Evolutionary conservation across 2,329 filamentous ascomycete genomes (phyloP), one percentile per base, ranked within the genome.

Genomic region (Colletotrichum sp.): DNA sequence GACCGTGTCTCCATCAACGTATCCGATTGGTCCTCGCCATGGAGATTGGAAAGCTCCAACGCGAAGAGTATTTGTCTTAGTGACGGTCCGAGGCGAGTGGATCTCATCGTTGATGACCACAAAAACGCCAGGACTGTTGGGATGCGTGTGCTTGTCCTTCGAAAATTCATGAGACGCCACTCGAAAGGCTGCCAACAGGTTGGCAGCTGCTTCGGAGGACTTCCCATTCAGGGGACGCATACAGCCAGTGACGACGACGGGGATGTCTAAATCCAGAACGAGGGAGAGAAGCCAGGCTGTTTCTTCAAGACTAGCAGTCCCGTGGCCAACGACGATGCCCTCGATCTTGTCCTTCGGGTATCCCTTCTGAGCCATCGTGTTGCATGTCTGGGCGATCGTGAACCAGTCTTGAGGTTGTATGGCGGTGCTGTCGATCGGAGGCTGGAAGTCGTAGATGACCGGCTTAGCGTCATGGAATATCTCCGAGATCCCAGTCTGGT

Each of bases 241-340:
- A 6, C 67, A 66, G 5, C 72, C 72, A 5, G 72, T 74, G 13
- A 74, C 15, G 24, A 74, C 55, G 6, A 74, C 30, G 6, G 61
- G 72, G 2, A 55, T 38, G 4, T 15, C 21, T 18, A 61, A 16
- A 24, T n/a, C 8, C 16, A 71, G 24, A 18, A 71, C 52, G 6
- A 74, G 36, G 6, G 52, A 74, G 10, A 74, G 43, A 16, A 48
- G 15, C 67, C 68, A 74, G 4, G 67, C 68, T 6, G 72, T 74
- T 24, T 74, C 72, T 16, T 74, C 72, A 5, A 74, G 68, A 34
- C 34, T 74, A 13, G 72, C 72, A 16, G 72, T 74, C 15, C 72
- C 72, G 13, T 74, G 72, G 13, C 60, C 68, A 13, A 74, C 38
- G n/a, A 74, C 67, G 3, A 74, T 71, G 10, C 67, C 72, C 2